phyloP scores from a whole-genome alignment of 371 early-diverging fungal species.

The Circinella umbellata region DNA sequence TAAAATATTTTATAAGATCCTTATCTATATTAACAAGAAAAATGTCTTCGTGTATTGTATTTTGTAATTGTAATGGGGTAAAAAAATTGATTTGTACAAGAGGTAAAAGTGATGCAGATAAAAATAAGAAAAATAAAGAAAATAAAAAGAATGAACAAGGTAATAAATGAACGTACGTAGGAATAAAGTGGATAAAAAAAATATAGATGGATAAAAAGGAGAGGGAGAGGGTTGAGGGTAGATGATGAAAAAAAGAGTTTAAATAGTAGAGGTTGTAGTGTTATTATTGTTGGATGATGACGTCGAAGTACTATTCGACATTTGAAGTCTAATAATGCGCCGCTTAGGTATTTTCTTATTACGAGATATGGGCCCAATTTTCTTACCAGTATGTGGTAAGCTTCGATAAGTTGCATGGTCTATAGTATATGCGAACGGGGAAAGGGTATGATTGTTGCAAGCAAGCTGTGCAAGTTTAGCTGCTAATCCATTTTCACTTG shows the following conservation, averaged over 20 bases:
- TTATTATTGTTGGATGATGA: conserved; percentile 9
- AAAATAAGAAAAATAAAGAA: not conserved
- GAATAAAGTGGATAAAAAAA: not conserved
- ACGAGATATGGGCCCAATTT: conserved; percentile 34
- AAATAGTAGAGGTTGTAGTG: not conserved
- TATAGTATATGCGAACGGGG: conserved; percentile 81
- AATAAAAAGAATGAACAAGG: not conserved
- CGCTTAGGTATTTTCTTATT: conserved; percentile 49
- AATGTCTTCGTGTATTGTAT: not conserved
- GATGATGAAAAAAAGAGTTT: not conserved
- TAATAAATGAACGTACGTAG: not conserved
- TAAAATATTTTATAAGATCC: not conserved
- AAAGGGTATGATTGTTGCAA: conserved; percentile 84
- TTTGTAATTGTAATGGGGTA: not conserved
- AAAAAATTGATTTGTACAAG: conserved; percentile 6
- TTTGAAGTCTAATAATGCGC: conserved; percentile 43
- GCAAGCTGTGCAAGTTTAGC: conserved; percentile 89
- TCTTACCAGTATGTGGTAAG: conserved; percentile 55
- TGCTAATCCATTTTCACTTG: conserved; percentile 79
- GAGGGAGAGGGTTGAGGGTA: not conserved
- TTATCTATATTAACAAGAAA: not conserved
- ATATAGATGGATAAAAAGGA: not conserved
- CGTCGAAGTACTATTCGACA: conserved; percentile 17
- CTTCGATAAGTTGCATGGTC: conserved; percentile 85
- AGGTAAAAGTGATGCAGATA: not conserved